Evolutionary conservation across 306 rosid genomes (phyloP).

Genomic region (Elaeagnus macrophylla): DNA sequence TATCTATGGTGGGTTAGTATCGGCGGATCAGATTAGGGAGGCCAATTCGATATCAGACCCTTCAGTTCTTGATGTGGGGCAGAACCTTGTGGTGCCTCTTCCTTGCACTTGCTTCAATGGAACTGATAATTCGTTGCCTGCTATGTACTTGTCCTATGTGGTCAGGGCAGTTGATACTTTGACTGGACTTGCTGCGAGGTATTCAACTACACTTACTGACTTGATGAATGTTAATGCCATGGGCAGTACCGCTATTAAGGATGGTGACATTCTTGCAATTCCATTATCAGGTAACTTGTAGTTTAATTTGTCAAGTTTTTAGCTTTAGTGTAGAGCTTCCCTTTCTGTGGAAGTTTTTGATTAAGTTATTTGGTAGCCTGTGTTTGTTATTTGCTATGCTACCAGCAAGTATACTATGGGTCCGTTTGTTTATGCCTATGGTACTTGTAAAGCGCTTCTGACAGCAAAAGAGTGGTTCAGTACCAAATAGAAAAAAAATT

Average conservation of each 20-base stretch:
- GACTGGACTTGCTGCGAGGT: conserved; percentile 58
- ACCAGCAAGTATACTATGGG: too few species aligned
- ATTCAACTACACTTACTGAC: conserved; percentile 77
- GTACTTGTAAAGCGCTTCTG: too few species aligned
- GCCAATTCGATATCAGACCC: conserved; percentile 79
- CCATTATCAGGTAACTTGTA: conserved; percentile 63
- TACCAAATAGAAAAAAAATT: too few species aligned
- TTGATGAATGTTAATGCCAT: conserved; percentile 96
- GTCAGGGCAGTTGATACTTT: conserved; percentile 58
- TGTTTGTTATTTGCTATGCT: too few species aligned
- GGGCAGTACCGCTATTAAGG: conserved; percentile 64
- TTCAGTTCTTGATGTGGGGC: conserved; percentile 72
- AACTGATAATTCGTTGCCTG: conserved; percentile 79
- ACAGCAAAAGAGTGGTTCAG: too few species aligned
- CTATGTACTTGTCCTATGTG: conserved; percentile 82
- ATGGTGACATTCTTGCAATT: conserved; percentile 74
- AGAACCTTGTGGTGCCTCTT: conserved; percentile 70
- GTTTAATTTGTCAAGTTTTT: not conserved
- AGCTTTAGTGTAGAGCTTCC: too few species aligned
- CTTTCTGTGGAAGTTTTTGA: too few species aligned
- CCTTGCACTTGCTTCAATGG: conserved; percentile 98
- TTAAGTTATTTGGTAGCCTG: too few species aligned
- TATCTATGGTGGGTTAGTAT: conserved; percentile 68
- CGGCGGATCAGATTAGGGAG: conserved; percentile 83
- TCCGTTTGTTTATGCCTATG: too few species aligned